These are phyloP conservation scores for Vitellaria paradoxa DNA, from an alignment of 179 eudicot genomes.

Conservation along the genomic window DNA sequence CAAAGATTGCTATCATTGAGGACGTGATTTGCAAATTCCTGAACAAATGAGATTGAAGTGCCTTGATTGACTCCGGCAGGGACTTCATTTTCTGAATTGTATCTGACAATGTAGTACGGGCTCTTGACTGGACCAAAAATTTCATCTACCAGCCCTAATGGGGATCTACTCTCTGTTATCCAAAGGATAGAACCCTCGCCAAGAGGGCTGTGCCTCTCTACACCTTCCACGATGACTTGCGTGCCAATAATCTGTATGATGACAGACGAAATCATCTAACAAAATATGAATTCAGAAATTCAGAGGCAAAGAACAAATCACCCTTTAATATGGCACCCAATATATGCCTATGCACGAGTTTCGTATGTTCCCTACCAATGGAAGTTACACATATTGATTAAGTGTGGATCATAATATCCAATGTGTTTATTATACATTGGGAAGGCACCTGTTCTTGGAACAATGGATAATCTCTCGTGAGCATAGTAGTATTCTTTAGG, in stretches of 20 bases:
- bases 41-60: constrained; percentile 66
- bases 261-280: constrained; percentile 1
- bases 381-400: too few species aligned
- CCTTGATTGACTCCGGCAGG: constrained; percentile 70
- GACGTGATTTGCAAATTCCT: constrained; percentile 67
- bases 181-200: constrained; percentile 86
- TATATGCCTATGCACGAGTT: background rate
- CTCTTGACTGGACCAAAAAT: constrained; percentile 92
- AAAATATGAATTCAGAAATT: background rate
- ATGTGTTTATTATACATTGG: too few species aligned
- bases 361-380: too few species aligned
- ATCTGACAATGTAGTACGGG: constrained; percentile 76
- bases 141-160: constrained; percentile 85
- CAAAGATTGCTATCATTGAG: constrained; percentile 62
- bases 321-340: background rate
- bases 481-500: too few species aligned
- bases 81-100: constrained; percentile 80
- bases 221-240: constrained; percentile 86
- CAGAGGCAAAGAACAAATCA: background rate
- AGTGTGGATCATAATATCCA: too few species aligned
- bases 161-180: constrained; percentile 68
- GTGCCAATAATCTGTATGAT: constrained; percentile 59
- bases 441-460: too few species aligned
- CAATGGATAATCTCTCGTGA: too few species aligned
- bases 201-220: constrained; percentile 80